Base-by-base conservation (phyloP, 2,329 filamentous ascomycete genomes). In the Tolypocladium endophyticum region DNA sequence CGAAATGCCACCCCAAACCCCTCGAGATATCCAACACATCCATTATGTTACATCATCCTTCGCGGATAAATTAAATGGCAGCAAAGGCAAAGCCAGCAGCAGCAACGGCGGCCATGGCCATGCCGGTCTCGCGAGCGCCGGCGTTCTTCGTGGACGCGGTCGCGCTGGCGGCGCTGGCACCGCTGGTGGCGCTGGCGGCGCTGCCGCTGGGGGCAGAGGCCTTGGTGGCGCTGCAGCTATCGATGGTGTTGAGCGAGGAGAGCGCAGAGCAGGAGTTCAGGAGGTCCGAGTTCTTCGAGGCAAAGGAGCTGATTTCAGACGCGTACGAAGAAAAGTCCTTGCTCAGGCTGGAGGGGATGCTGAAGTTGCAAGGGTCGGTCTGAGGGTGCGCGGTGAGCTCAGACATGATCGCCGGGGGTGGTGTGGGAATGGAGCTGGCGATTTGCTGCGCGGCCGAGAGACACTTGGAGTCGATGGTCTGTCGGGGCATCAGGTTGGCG, bases 311-410 rank as follows among this genome's bases (percentile, higher is more conserved):
- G 39, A 71, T 59, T 61, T 69, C 58, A 56, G 64, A 65, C 63
- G 63, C 68, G 69, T 74, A 76, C 61, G 64, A 66, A 30, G 64
- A 61, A 66, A 70, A 74, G 50, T 71, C 63, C 36, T 60, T 63
- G 64, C 62, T 68, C 41, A 75, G 68, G 64, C 65, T 67, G 28
- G 62, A 45, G n/a, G 74, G 71, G 8, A 67, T 59, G 59, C 60
- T 67, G 67, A 71, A 68, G 62, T 60, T 25, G 71, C 73, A 75
- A 4, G 67, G 63, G 67, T 74, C 67, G 57, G 69, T 67, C 58
- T 65, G 64, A 7, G 67, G 63, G 63, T 70, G 58, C 11, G 62
- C 59, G 12, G 55, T 54, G 35, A 65, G 39, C 63, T 69, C 69
- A 41, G 65, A 62, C 59, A 66, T 38, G 64, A 75, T 64, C 38